These are phyloP conservation scores for Sinapis alba DNA, from an alignment of 441 rosid species.

Conservation along the genomic window DNA sequence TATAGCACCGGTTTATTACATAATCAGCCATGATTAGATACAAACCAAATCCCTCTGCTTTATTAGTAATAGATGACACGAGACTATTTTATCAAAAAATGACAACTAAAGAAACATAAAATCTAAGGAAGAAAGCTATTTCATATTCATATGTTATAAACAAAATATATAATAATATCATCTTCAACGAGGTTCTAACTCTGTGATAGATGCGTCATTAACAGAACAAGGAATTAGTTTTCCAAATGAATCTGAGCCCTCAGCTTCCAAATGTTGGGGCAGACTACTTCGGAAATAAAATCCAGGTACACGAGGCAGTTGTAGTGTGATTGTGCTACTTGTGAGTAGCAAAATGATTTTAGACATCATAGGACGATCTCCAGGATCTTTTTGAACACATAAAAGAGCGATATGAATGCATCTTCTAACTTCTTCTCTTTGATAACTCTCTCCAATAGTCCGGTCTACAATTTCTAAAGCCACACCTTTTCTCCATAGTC, in stretches of 20 bases:
- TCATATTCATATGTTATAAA: neutral
- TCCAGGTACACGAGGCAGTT: conserved; percentile 21
- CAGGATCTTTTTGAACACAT: conserved; percentile 44
- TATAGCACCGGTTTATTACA: neutral
- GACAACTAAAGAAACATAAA: neutral
- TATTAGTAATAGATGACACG: neutral
- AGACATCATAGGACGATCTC: conserved; percentile 42
- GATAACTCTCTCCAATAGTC: neutral
- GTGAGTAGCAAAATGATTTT: conserved; percentile 28
- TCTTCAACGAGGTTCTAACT: conserved; percentile 22
- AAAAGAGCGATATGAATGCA: conserved; percentile 46
- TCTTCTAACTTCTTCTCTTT: conserved; percentile 36
- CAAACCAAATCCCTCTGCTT: neutral
- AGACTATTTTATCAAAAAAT: too few species aligned
- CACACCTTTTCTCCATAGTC: conserved; percentile 43
- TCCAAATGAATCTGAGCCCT: neutral
- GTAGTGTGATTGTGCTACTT: conserved; percentile 25
- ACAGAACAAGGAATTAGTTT: neutral
- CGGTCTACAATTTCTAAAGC: conserved; percentile 34
- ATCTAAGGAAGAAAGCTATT: neutral
- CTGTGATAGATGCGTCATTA: conserved; percentile 20
- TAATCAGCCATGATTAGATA: neutral
- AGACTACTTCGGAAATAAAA: conserved; percentile 17
- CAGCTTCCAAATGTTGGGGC: neutral
- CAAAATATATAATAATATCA: neutral